Conservation (phyloP, 2,329 filamentous ascomycete species). For the Neonectria coccinea region DNA sequence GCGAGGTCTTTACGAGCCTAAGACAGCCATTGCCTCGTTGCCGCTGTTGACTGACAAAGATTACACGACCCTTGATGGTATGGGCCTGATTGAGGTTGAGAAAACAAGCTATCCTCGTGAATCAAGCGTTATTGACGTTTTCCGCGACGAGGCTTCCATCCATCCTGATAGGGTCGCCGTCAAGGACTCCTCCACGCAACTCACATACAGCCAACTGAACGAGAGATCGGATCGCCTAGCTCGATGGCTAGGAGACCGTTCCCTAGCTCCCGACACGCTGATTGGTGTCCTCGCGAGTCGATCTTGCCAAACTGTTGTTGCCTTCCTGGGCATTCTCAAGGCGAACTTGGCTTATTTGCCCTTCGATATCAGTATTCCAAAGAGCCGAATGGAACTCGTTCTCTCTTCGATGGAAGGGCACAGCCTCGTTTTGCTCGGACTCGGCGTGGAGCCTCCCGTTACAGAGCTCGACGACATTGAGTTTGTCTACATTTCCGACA, state of each 20-base stretch:
- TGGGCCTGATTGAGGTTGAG: constrained; percentile 34
- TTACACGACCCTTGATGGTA: constrained; percentile 20
- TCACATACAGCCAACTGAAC: constrained; percentile 41
- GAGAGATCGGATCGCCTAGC: constrained; percentile 27
- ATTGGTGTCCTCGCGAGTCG: constrained; percentile 25
- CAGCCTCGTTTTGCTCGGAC: constrained; percentile 23
- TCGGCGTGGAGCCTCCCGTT: background rate
- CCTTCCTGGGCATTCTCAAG: constrained; percentile 35
- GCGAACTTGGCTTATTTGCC: constrained; percentile 36
- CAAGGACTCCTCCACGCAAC: constrained; percentile 26
- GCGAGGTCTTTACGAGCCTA: constrained; percentile 24
- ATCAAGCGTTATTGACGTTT: constrained; percentile 41
- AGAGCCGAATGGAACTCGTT: constrained; percentile 25
- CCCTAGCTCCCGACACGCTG: constrained; percentile 13
- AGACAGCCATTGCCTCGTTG: constrained; percentile 11
- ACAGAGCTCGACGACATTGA: background rate
- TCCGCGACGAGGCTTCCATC: constrained; percentile 34
- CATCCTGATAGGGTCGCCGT: constrained; percentile 32
- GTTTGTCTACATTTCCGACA: constrained; percentile 6
- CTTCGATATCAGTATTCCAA: constrained; percentile 30
- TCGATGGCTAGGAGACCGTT: background rate
- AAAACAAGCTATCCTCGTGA: constrained; percentile 33
- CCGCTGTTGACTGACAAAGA: constrained; percentile 16
- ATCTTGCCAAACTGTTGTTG: constrained; percentile 27
- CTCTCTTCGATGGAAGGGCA: constrained; percentile 9